phyloP scores from a whole-genome alignment of 331 rosid genomes.

The Phaseolus coccineus region DNA sequence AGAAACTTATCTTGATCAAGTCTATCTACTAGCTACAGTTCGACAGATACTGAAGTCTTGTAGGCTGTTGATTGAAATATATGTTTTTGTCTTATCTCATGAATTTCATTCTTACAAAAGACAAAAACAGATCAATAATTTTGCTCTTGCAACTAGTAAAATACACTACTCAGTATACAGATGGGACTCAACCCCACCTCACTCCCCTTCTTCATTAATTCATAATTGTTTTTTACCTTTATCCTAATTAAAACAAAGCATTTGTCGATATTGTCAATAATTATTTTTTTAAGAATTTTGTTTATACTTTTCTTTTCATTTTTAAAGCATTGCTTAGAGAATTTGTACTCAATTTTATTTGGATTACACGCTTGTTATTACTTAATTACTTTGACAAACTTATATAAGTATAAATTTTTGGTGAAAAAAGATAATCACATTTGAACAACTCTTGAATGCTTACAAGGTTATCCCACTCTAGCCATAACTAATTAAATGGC shows the following conservation, averaged over 20 bases:
- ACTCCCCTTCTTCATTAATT: constrained; percentile 38
- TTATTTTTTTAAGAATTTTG: no score
- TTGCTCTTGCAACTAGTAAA: constrained; percentile 27
- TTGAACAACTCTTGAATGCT: constrained; percentile 22
- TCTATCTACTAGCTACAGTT: constrained; percentile 39
- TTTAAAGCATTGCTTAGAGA: no score
- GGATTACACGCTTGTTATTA: no score
- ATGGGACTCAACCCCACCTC: neutral
- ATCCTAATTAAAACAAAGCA: no score
- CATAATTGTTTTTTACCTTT: constrained; percentile 12
- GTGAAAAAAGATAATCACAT: neutral
- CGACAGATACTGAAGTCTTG: constrained; percentile 38
- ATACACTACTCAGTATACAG: neutral
- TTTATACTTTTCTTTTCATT: no score
- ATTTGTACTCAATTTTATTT: no score
- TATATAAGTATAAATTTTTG: constrained; percentile 8
- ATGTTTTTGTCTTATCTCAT: constrained; percentile 39
- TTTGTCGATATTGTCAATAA: no score
- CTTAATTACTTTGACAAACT: constrained; percentile 23
- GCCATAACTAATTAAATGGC: constrained; percentile 43
- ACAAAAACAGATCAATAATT: constrained; percentile 42
- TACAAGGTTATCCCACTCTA: constrained; percentile 34
- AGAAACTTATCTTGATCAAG: constrained; percentile 28
- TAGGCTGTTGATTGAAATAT: constrained; percentile 41
- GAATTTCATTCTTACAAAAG: constrained; percentile 42